phyloP scores from a whole-genome alignment of 2,329 filamentous ascomycete species.

The Epichloe aotearoae region DNA sequence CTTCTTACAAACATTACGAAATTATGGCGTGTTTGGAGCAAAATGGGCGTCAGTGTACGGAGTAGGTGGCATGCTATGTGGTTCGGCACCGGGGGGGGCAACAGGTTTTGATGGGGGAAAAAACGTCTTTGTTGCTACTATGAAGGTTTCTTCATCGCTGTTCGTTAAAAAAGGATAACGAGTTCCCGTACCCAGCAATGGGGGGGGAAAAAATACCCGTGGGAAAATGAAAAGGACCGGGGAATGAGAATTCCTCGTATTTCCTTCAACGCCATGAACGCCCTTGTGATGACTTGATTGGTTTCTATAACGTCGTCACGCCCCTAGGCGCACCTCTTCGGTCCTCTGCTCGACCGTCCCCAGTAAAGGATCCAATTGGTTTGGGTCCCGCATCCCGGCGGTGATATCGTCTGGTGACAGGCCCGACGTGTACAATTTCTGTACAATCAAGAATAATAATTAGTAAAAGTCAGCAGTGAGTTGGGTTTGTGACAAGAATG shows the following conservation, averaged over 20 bases:
- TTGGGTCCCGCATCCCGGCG: conserved; percentile 65
- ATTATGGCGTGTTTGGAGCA: not conserved
- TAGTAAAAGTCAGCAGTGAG: not conserved
- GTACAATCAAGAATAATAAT: not conserved
- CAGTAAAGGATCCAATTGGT: conserved; percentile 56
- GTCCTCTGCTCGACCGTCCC: conserved; percentile 55
- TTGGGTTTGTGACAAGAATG: not conserved
- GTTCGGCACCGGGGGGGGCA: no score
- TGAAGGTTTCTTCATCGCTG: no score
- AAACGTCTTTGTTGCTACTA: no score
- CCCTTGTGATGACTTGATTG: not conserved
- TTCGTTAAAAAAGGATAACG: no score
- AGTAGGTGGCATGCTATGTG: not conserved
- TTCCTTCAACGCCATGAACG: not conserved
- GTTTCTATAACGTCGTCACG: not conserved
- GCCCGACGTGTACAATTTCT: conserved; percentile 38
- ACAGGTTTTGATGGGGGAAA: no score
- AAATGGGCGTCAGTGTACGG: not conserved
- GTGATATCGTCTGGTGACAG: conserved; percentile 58
- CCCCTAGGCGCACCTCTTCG: conserved; percentile 31
- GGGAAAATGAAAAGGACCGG: not conserved
- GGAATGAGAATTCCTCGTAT: no score
- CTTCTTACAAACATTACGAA: not conserved
- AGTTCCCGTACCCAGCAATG: not conserved
- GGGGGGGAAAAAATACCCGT: not conserved